Conservation (phyloP, 2,329 filamentous ascomycete species). For the Westerdykella ornata region DNA sequence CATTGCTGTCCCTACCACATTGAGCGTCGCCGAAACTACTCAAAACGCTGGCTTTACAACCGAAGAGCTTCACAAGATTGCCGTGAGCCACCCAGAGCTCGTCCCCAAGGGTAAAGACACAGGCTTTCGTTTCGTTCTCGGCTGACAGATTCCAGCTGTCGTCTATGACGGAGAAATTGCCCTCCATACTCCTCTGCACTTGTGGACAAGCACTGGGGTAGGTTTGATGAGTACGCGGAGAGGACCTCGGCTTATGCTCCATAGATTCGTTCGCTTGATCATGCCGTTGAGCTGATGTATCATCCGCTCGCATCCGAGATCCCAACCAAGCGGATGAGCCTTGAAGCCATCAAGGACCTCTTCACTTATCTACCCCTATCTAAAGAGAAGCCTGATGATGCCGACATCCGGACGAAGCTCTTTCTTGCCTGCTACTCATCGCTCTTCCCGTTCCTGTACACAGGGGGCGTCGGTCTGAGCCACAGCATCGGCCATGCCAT, state of each 20-base stretch:
- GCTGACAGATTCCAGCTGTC: slow-evolving; percentile 35
- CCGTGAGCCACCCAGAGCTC: slow-evolving; percentile 42
- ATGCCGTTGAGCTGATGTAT: slow-evolving; percentile 51
- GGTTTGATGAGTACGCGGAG: not conserved
- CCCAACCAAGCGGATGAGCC: slow-evolving; percentile 41
- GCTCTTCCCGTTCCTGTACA: slow-evolving; percentile 44
- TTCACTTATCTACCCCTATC: slow-evolving; percentile 49
- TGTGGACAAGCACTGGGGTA: slow-evolving; percentile 48
- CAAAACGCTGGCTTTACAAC: slow-evolving; percentile 48
- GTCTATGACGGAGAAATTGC: slow-evolving; percentile 50
- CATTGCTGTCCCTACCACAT: slow-evolving; percentile 36
- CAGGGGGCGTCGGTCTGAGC: slow-evolving; percentile 46
- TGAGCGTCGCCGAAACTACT: slow-evolving; percentile 51
- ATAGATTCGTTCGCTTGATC: slow-evolving; percentile 48
- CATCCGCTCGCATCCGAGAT: slow-evolving; percentile 49
- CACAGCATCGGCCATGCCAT: slow-evolving; percentile 48
- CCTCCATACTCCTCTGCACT: slow-evolving; percentile 45
- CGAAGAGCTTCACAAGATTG: slow-evolving; percentile 46
- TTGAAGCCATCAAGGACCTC: slow-evolving; percentile 45
- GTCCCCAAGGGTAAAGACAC: slow-evolving; percentile 31
- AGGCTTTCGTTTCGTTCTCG: not conserved
- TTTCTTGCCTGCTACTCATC: slow-evolving; percentile 50
- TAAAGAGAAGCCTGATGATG: slow-evolving; percentile 42
- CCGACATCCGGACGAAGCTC: slow-evolving; percentile 47
- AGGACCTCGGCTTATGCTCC: not conserved